Evolutionary conservation across 108 stramenopile genomes (phyloP), one percentile per base, ranked within the genome.

Genomic region (Cyclotella distinguenda): DNA sequence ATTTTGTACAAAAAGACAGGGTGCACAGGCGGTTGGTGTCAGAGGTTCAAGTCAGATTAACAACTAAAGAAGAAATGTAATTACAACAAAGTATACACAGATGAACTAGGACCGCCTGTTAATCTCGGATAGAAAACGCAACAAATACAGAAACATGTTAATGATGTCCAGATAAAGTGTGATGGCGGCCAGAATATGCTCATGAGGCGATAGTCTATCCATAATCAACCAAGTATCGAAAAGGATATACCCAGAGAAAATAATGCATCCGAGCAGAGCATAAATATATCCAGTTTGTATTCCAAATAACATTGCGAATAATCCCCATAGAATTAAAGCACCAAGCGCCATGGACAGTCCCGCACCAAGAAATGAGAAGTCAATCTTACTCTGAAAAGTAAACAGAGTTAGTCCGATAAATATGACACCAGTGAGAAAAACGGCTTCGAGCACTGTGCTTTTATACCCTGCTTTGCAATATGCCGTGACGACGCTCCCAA

Each of bases 151-250:
- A 44, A 79, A 79, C 4, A 79, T 49, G 35, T 79, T 79, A 43
- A 79, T 62, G 8, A 79, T 74, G 28, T 79, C 78, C 40, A 79
- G 23, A 26, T 79, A 79, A 5, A 79, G 50, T 61, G 70, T 74
- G 34, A 79, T 74, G 6, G 78, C 72, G 2, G 59, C 78, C 33
- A 79, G 21, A n/a, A 80, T 71, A 48, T 80, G 56, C n/a, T 80
- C 79, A 39, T 80, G 75, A 19, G 74, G 74, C 35, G 60, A 63
- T 22, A 80, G 70, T 42, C 32, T 58, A 33, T 77, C 69, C 69
- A 71, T 77, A 23, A 80, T 70, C 47, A 77, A 43, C 74, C 69
- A 80, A 15, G 79, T 80, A 60, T 80, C 79, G 46, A 80, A 80
- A 3, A 80, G 34, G 16, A 80, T 77, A 33, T 77, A 80, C 0